These are phyloP conservation scores for Cytospora piceae DNA, from an alignment of 2,329 filamentous ascomycete genomes.

Conservation along the genomic window DNA sequence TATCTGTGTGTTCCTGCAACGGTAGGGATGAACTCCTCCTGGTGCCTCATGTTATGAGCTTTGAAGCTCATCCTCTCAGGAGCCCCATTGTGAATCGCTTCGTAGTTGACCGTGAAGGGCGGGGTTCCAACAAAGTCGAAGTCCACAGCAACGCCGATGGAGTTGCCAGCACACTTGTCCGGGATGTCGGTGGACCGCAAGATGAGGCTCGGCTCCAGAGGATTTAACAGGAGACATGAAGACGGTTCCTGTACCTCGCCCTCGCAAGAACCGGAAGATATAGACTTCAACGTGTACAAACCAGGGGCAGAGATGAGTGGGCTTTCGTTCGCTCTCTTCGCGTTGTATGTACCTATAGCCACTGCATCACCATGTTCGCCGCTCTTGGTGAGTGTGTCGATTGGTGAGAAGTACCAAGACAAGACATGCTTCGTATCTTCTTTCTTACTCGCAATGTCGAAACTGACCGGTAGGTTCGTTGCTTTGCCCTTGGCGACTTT, in stretches of 20 bases:
- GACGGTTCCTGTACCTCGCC: conserved; percentile 93
- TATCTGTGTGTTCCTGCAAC: conserved; percentile 87
- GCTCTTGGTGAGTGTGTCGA: conserved; percentile 68
- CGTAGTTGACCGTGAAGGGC: conserved; percentile 83
- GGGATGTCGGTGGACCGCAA: conserved; percentile 80
- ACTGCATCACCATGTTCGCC: conserved; percentile 70
- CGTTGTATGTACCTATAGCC: conserved; percentile 59
- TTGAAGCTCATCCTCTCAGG: conserved; percentile 57
- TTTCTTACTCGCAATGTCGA: conserved; percentile 63
- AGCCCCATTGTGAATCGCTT: conserved; percentile 66
- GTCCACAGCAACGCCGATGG: conserved; percentile 86
- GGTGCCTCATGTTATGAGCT: conserved; percentile 75
- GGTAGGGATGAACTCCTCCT: conserved; percentile 80
- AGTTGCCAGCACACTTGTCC: conserved; percentile 93
- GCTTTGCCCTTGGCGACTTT: conserved; percentile 78
- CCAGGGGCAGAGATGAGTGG: conserved; percentile 77
- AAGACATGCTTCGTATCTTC: conserved; percentile 70
- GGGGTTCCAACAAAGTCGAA: conserved; percentile 91
- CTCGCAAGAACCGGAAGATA: conserved; percentile 79
- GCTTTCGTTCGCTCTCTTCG: conserved; percentile 64
- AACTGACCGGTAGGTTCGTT: conserved; percentile 71
- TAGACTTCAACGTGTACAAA: conserved; percentile 80
- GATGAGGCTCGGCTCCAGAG: conserved; percentile 79
- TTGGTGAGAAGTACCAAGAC: conserved; percentile 80
- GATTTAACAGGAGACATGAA: conserved; percentile 90